These are phyloP conservation scores for Saturnispora saitoi DNA, from an alignment of 805 yeast genomes.

Conservation along the genomic window DNA sequence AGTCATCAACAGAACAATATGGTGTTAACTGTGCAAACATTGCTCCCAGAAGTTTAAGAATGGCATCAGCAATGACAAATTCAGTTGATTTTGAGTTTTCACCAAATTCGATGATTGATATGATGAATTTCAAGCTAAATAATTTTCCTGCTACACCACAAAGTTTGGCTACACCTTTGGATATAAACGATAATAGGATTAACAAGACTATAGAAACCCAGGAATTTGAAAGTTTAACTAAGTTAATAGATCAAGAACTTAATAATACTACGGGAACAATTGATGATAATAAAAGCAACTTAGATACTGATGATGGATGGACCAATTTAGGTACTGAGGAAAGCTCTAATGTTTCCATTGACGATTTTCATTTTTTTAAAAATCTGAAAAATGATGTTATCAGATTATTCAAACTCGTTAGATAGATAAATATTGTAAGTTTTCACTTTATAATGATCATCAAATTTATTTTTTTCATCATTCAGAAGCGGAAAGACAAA, in stretches of 20 bases:
- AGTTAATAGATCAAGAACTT: conserved; percentile 10
- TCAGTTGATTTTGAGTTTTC: background rate
- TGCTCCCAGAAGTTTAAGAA: conserved; percentile 19
- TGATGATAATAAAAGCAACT: background rate
- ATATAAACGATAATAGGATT: background rate
- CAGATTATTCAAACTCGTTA: conserved; percentile 14
- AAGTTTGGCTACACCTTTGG: background rate
- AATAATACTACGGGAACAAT: conserved; percentile 1
- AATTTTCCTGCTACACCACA: background rate
- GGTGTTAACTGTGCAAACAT: conserved; percentile 18
- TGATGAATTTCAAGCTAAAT: background rate
- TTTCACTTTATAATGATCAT: background rate
- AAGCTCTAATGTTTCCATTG: conserved; percentile 12
- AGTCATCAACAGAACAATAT: background rate
- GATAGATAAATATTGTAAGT: background rate
- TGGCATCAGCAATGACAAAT: conserved; percentile 7
- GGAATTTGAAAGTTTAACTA: conserved; percentile 7
- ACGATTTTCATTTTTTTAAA: conserved; percentile 22
- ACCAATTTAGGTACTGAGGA: conserved; percentile 17
- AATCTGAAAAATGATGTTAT: conserved; percentile 20
- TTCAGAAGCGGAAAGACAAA: no score
- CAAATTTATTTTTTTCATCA: no score
- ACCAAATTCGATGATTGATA: background rate
- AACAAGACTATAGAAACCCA: background rate
- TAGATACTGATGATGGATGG: conserved; percentile 18